Percentiles rank a stretch among this genome's conserved stretches.
phyloP scores from a whole-genome alignment of 2,329 filamentous ascomycete species.

The Aureobasidium sp. region DNA sequence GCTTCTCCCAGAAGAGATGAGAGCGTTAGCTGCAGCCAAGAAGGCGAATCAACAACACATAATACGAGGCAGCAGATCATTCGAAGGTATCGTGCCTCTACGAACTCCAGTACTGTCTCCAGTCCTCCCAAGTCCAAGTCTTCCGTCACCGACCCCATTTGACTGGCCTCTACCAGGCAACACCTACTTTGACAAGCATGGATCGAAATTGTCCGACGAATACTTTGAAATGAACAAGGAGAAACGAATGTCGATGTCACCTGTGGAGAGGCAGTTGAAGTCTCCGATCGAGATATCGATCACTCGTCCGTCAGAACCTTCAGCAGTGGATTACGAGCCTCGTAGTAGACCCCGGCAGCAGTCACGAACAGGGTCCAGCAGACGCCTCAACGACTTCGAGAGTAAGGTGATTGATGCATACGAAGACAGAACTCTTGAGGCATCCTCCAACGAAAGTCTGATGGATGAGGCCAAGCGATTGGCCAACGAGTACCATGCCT shows the following conservation, averaged over 20 bases:
- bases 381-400: neutral
- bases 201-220: slow-evolving; percentile 2
- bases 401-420: neutral
- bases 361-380: neutral
- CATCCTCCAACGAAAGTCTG: slow-evolving; percentile 14
- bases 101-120: neutral
- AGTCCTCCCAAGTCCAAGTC: neutral
- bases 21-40: neutral
- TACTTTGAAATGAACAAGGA: neutral
- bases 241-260: neutral
- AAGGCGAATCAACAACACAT: neutral
- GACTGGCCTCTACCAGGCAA: neutral
- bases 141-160: neutral
- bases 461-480: slow-evolving; percentile 18
- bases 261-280: neutral
- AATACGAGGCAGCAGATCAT: neutral
- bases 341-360: neutral
- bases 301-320: neutral
- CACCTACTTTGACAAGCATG: neutral
- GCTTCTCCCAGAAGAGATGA: slow-evolving; percentile 12
- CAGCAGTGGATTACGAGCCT: neutral
- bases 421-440: neutral
- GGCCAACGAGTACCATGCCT: slow-evolving; percentile 23
- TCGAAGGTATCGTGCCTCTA: neutral
- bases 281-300: neutral